phyloP scores from a whole-genome alignment of 805 yeast genomes.

The Wickerhamomyces chaumierensis region DNA sequence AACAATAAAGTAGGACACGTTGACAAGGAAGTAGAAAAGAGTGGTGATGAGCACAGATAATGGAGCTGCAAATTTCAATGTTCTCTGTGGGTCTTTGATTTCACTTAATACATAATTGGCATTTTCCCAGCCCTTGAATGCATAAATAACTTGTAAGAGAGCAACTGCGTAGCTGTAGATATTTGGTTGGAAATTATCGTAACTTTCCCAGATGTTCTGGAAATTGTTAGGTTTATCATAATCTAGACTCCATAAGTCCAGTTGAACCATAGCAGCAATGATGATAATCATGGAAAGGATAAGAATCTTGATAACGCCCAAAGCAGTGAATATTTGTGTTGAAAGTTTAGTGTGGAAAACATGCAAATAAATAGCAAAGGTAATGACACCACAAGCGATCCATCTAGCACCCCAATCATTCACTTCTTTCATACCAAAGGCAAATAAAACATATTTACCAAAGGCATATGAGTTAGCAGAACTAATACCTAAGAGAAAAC shows the following conservation, averaged over 20 bases:
- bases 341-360: slow-evolving; percentile 37
- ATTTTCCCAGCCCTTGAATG: slow-evolving; percentile 64
- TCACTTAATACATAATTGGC: slow-evolving; percentile 54
- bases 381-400: slow-evolving; percentile 37
- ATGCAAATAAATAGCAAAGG: slow-evolving; percentile 37
- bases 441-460: slow-evolving; percentile 44
- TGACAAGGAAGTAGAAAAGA: slow-evolving; percentile 41
- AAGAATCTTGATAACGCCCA: slow-evolving; percentile 43
- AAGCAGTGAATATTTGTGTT: slow-evolving; percentile 36
- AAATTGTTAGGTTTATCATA: slow-evolving; percentile 20
- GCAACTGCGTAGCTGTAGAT: slow-evolving; percentile 45
- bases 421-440: slow-evolving; percentile 26
- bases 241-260: slow-evolving; percentile 21
- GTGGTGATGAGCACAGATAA: slow-evolving; percentile 43
- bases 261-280: slow-evolving; percentile 32
- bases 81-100: slow-evolving; percentile 42
- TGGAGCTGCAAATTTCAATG: slow-evolving; percentile 51
- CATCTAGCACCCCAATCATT: slow-evolving; percentile 27
- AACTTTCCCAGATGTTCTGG: slow-evolving; percentile 24
- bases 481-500: slow-evolving; percentile 48
- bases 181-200: slow-evolving; percentile 29
- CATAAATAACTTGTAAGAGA: slow-evolving; percentile 45
- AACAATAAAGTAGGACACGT: slow-evolving; percentile 39
- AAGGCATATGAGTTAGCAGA: slow-evolving; percentile 57
- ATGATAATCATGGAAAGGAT: slow-evolving; percentile 37